Evolutionary conservation across 371 early-diverging fungal species (phyloP).

Genomic region (Rhizomucor miehei): DNA sequence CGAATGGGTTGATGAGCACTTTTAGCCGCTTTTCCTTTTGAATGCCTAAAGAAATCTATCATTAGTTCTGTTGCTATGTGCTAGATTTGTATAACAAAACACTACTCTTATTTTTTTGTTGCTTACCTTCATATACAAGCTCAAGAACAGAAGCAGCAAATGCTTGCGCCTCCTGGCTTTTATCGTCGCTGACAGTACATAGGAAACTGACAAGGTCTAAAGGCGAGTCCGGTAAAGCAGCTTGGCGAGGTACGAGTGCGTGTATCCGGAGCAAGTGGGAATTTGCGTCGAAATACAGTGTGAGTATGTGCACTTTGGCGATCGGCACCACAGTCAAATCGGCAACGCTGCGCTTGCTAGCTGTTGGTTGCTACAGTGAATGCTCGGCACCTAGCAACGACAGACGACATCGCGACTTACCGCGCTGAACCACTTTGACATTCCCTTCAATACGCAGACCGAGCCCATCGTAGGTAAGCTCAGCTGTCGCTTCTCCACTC

Average conservation of each 20-base stretch:
- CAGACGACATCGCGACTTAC: conserved; percentile 12
- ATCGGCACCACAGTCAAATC: conserved; percentile 43
- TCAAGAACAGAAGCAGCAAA: conserved; percentile 28
- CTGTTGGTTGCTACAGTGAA: neutral
- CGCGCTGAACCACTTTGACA: conserved; percentile 25
- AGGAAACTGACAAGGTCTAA: conserved; percentile 32
- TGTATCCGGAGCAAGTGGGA: conserved; percentile 30
- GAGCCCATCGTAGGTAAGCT: conserved; percentile 35
- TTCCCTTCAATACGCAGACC: conserved; percentile 51
- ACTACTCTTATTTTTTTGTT: neutral
- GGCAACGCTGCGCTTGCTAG: conserved; percentile 21
- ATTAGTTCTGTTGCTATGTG: too few species aligned
- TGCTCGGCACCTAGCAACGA: neutral
- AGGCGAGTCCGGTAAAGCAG: conserved; percentile 25
- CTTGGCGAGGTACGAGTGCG: conserved; percentile 37
- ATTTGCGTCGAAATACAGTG: conserved; percentile 18
- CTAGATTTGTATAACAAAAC: neutral
- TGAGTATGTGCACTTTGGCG: conserved; percentile 27
- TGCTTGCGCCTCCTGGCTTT: conserved; percentile 16
- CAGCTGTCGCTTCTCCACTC: conserved; percentile 33
- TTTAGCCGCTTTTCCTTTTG: conserved; percentile 41
- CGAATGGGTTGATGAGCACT: conserved; percentile 73
- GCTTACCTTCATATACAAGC: conserved; percentile 29
- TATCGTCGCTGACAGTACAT: conserved; percentile 22
- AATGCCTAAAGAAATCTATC: conserved; percentile 14